These are phyloP conservation scores for Hypoxylon sp. DNA, from an alignment of 2,329 filamentous ascomycete genomes.

Conservation along the genomic window DNA sequence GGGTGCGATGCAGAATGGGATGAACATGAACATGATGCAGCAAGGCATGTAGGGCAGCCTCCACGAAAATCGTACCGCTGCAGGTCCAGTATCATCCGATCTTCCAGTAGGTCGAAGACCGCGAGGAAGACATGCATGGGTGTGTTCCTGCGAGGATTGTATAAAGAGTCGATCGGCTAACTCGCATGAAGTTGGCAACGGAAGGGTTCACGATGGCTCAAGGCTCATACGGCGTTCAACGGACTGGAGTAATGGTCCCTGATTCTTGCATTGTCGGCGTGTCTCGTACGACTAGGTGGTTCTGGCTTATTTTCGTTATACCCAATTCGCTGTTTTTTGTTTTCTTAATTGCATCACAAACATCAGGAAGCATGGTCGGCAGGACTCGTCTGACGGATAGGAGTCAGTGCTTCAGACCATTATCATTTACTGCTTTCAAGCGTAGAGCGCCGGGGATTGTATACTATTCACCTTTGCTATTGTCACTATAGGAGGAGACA, in stretches of 20 bases:
- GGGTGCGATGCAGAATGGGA: conserved; percentile 43
- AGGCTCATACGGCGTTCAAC: conserved; percentile 17
- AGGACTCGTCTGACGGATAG: conserved; percentile 3
- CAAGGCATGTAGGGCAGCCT: conserved; percentile 59
- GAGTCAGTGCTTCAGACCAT: neutral
- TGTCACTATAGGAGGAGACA: neutral
- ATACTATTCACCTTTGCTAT: neutral
- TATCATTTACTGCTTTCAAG: neutral
- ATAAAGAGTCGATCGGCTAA: conserved; percentile 1
- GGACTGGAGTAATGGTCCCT: conserved; percentile 10
- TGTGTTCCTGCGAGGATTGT: conserved; percentile 3
- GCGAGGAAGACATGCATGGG: neutral
- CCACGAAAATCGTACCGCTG: neutral
- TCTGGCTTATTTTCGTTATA: conserved; percentile 35
- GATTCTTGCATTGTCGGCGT: conserved; percentile 11
- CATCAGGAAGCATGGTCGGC: neutral
- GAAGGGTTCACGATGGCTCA: neutral
- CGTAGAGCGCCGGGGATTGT: neutral
- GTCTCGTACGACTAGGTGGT: conserved; percentile 14
- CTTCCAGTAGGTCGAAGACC: neutral
- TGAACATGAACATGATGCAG: conserved; percentile 56
- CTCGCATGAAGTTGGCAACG: neutral
- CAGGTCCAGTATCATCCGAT: neutral
- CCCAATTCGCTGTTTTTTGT: conserved; percentile 27
- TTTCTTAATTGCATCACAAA: conserved; percentile 25